Evolutionary conservation across 495 filamentous ascomycete species (phyloP).

Genomic region (Beverwykella pulmonaria): DNA sequence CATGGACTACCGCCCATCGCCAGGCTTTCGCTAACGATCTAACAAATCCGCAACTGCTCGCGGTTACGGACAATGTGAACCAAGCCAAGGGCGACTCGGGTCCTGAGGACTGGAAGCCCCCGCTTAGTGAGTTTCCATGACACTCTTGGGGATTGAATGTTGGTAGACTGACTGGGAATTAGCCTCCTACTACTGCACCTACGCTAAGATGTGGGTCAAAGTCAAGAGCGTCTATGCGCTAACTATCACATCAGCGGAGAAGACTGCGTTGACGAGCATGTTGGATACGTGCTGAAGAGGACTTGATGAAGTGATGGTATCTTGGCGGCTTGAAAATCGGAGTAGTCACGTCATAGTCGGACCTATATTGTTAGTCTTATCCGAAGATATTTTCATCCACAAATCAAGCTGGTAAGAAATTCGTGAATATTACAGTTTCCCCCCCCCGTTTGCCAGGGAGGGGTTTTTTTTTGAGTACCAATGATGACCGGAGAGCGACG

Average conservation of each 20-base stretch:
- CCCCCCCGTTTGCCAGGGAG: neutral
- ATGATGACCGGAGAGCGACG: no score
- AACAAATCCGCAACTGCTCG: conserved; percentile 67
- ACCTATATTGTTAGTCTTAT: neutral
- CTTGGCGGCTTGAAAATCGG: neutral
- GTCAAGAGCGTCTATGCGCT: conserved; percentile 67
- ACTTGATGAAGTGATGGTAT: neutral
- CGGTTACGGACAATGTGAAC: conserved; percentile 76
- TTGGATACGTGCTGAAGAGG: conserved; percentile 60
- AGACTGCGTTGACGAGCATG: conserved; percentile 65
- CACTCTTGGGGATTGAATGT: neutral
- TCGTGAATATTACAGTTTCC: neutral
- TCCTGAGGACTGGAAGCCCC: conserved; percentile 75
- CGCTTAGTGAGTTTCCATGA: conserved; percentile 52
- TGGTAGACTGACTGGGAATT: conserved; percentile 10
- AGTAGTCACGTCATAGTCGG: neutral
- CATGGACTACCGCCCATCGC: conserved; percentile 64
- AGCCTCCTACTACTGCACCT: conserved; percentile 71
- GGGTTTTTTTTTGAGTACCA: no score
- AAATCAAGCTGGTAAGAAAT: neutral
- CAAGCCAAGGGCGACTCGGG: conserved; percentile 66
- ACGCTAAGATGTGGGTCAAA: conserved; percentile 69
- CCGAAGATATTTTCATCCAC: neutral
- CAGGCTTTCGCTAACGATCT: conserved; percentile 74
- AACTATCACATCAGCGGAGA: conserved; percentile 63